Conservation (phyloP, 164 flowering plant species). For the Magnolia sinica region DNA sequence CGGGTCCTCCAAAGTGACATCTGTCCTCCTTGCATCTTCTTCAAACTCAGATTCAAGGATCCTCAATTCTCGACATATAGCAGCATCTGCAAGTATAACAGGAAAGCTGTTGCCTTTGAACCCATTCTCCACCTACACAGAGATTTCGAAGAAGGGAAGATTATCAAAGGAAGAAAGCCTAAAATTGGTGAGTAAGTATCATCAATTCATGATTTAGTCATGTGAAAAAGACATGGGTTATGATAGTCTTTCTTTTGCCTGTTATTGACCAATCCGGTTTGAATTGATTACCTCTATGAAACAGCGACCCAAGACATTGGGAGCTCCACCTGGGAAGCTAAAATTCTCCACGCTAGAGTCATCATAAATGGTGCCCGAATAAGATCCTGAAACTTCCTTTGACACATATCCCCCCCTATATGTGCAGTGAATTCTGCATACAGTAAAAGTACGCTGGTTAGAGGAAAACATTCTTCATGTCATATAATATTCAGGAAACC, state of each 20-base stretch:
- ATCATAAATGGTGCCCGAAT: conserved; percentile 37
- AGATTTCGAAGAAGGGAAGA: neutral
- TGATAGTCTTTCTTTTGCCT: neutral
- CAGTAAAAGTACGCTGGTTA: neutral
- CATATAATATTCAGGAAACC: neutral
- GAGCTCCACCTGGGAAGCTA: conserved; percentile 36
- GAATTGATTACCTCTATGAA: conserved; percentile 71
- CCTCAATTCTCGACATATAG: conserved; percentile 66
- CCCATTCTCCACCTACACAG: conserved; percentile 76
- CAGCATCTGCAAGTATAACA: conserved; percentile 67
- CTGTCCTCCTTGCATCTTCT: conserved; percentile 29
- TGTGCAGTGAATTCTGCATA: conserved; percentile 72
- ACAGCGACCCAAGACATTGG: conserved; percentile 59
- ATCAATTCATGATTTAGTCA: neutral
- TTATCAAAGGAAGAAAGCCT: neutral
- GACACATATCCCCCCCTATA: conserved; percentile 58
- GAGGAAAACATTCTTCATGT: neutral
- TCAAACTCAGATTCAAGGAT: conserved; percentile 62
- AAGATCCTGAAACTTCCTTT: conserved; percentile 36
- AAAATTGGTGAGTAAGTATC: neutral
- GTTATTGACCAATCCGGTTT: neutral
- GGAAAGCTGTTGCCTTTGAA: conserved; percentile 81
- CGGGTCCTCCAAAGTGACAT: conserved; percentile 34
- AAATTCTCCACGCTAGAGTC: conserved; percentile 44
- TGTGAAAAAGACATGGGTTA: neutral